Percentiles rank a stretch among this genome's conserved stretches.
These are phyloP conservation scores for Zychaea mexicana DNA, from an alignment of 371 early-diverging fungal genomes.

Conservation along the genomic window DNA sequence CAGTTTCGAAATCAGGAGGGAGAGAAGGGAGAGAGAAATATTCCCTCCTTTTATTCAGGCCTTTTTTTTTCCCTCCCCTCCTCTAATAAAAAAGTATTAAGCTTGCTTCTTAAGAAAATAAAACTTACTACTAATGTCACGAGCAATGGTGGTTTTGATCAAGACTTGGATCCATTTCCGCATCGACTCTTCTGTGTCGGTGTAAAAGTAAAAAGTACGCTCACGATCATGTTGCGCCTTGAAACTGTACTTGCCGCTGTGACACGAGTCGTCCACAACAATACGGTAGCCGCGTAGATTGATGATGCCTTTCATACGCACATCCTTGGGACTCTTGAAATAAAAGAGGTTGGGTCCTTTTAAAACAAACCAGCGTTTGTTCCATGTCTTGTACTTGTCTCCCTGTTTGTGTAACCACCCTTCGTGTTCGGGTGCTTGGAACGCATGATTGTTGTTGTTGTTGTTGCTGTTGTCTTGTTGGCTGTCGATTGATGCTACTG, in stretches of 20 bases:
- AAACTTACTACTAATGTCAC: slow-evolving; percentile 39
- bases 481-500: slow-evolving; percentile 35
- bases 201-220: slow-evolving; percentile 66
- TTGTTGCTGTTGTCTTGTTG: background rate
- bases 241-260: slow-evolving; percentile 71
- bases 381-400: slow-evolving; percentile 69
- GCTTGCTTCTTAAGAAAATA: background rate
- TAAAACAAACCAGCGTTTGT: slow-evolving; percentile 70
- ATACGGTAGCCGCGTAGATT: slow-evolving; percentile 62
- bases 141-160: slow-evolving; percentile 75
- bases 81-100: too few species aligned
- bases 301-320: slow-evolving; percentile 59
- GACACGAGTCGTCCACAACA: slow-evolving; percentile 61
- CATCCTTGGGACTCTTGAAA: slow-evolving; percentile 66
- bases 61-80: too few species aligned
- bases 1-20: too few species aligned
- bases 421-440: slow-evolving; percentile 49
- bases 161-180: slow-evolving; percentile 65
- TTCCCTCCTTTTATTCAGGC: too few species aligned
- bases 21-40: too few species aligned
- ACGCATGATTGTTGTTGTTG: slow-evolving; percentile 20
- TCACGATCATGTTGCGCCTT: slow-evolving; percentile 68
- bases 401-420: slow-evolving; percentile 72
- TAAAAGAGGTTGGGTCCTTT: slow-evolving; percentile 65
- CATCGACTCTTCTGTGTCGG: slow-evolving; percentile 60